A percentile compares a stretch with the other conserved stretches of the same genome.
phyloP scores from a whole-genome alignment of 345 rosid species.

The Salix caprea region DNA sequence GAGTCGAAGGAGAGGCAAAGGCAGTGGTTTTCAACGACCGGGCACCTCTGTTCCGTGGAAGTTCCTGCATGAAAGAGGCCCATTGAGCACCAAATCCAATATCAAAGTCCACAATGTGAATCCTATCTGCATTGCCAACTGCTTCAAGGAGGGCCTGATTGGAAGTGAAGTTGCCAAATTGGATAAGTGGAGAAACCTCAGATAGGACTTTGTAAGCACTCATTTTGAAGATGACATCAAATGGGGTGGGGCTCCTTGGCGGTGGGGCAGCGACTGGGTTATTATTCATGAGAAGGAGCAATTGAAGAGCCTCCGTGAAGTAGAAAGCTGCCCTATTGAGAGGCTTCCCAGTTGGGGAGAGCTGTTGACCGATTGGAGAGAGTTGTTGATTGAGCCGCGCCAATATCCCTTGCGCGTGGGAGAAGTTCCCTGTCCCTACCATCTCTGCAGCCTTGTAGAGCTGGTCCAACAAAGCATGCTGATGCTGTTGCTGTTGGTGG shows the following conservation, averaged over 20 bases:
- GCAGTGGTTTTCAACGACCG: constrained; percentile 50
- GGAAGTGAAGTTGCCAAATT: constrained; percentile 50
- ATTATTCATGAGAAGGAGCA: constrained; percentile 32
- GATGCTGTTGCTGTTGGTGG: constrained; percentile 25
- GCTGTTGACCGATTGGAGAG: constrained; percentile 56
- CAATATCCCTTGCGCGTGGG: constrained; percentile 99
- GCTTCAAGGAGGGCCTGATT: constrained; percentile 56
- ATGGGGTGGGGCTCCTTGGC: constrained; percentile 32
- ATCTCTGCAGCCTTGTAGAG: constrained; percentile 52
- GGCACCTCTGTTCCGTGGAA: constrained; percentile 39
- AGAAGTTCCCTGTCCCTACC: constrained; percentile 51
- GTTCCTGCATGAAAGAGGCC: constrained; percentile 65
- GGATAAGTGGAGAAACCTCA: constrained; percentile 48
- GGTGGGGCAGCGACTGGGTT: constrained; percentile 32
- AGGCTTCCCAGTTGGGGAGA: constrained; percentile 55
- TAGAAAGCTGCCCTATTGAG: constrained; percentile 51
- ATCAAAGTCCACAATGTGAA: constrained; percentile 55
- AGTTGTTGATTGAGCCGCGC: constrained; percentile 99
- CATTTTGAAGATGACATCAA: constrained; percentile 47
- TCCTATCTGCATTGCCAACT: constrained; percentile 33
- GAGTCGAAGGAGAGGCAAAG: constrained; percentile 46
- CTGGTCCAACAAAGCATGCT: constrained; percentile 40
- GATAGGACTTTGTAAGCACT: constrained; percentile 52
- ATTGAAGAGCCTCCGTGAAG: constrained; percentile 60
- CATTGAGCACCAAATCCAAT: constrained; percentile 60